Evolutionary conservation across 2,329 filamentous ascomycete species (phyloP).

Genomic region (Aspergillus novofumigatus): DNA sequence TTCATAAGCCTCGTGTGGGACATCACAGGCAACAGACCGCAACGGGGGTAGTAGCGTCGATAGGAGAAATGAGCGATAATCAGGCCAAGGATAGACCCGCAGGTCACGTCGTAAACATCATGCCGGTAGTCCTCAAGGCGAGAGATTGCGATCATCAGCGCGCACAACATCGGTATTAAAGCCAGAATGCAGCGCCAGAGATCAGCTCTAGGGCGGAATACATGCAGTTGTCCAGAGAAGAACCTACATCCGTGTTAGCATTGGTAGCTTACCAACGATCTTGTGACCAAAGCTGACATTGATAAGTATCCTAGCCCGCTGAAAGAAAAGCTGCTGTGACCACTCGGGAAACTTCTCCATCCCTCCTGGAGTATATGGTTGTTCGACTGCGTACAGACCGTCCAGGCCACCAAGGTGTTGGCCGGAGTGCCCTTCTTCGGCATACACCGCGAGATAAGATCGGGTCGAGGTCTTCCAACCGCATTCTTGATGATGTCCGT

Average conservation of each 20-base stretch:
- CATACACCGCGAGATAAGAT: slow-evolving; percentile 82
- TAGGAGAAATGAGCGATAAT: slow-evolving; percentile 56
- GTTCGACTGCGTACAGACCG: slow-evolving; percentile 46
- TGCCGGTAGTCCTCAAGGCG: slow-evolving; percentile 62
- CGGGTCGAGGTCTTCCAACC: slow-evolving; percentile 77
- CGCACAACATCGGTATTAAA: slow-evolving; percentile 53
- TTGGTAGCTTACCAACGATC: not conserved
- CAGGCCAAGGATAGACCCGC: slow-evolving; percentile 53
- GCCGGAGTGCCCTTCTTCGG: slow-evolving; percentile 58
- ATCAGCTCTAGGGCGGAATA: slow-evolving; percentile 56
- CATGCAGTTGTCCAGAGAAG: slow-evolving; percentile 53
- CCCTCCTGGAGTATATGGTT: slow-evolving; percentile 59
- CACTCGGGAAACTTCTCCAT: slow-evolving; percentile 62
- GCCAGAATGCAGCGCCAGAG: slow-evolving; percentile 53
- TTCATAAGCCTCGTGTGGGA: slow-evolving; percentile 43
- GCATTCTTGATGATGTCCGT: slow-evolving; percentile 91
- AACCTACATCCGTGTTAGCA: slow-evolving; percentile 27
- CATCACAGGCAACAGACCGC: slow-evolving; percentile 47
- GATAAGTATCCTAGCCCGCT: slow-evolving; percentile 57
- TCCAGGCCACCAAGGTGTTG: slow-evolving; percentile 49
- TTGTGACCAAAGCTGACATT: slow-evolving; percentile 29
- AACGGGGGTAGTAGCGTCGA: slow-evolving; percentile 58
- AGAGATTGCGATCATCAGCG: slow-evolving; percentile 57
- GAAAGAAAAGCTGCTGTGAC: slow-evolving; percentile 60
- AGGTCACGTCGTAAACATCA: slow-evolving; percentile 60